These are phyloP conservation scores for Manihot esculenta DNA, from an alignment of 441 rosid species.

Conservation along the genomic window DNA sequence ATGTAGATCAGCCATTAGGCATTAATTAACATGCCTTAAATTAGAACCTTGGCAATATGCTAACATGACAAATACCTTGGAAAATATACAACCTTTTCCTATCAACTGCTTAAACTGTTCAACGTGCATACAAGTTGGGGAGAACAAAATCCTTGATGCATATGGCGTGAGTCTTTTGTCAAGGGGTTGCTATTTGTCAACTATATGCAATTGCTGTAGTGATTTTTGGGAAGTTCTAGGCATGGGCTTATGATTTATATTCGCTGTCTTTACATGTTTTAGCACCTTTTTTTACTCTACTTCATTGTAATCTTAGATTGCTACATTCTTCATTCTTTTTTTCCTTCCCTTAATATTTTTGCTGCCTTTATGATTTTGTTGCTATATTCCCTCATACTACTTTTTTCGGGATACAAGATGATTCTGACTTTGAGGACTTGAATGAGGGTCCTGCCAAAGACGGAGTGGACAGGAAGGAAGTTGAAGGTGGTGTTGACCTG, in stretches of 20 bases:
- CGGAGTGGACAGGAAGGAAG: conserved; percentile 20
- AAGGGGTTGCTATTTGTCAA: neutral
- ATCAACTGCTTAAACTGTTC: neutral
- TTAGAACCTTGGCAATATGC: neutral
- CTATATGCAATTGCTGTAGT: neutral
- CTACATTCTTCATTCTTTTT: neutral
- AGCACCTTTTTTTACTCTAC: neutral
- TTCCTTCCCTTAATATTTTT: no score
- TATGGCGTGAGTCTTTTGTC: neutral
- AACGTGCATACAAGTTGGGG: no score
- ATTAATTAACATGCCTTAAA: neutral
- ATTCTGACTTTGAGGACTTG: conserved; percentile 27
- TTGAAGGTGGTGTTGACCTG: conserved; percentile 23
- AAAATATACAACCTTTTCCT: neutral
- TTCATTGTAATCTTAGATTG: neutral
- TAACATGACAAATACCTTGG: no score
- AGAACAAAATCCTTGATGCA: neutral
- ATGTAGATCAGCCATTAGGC: neutral
- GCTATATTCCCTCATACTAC: neutral
- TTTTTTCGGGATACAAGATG: conserved; percentile 18
- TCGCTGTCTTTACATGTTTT: neutral
- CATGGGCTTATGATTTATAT: neutral
- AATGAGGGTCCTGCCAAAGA: conserved; percentile 26
- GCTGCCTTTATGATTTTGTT: neutral
- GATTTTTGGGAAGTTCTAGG: neutral